These are phyloP conservation scores for Davidsoniella neocaledoniae DNA, from an alignment of 2,329 filamentous ascomycete genomes.

Conservation along the genomic window DNA sequence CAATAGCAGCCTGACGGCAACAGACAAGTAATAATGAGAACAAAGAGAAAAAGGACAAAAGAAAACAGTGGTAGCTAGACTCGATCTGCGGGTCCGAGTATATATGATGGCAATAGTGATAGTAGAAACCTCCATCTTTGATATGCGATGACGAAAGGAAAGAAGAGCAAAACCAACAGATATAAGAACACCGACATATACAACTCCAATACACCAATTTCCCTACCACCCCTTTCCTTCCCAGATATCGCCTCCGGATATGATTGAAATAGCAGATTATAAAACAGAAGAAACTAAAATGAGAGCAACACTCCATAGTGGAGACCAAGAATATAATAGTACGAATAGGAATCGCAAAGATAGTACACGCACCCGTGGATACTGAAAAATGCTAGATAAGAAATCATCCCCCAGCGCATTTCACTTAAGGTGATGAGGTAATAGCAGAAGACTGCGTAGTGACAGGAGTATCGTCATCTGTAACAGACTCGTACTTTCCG, in stretches of 20 bases:
- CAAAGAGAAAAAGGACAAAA: neutral
- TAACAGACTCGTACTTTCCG: slow-evolving; percentile 49
- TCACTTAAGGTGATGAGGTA: neutral
- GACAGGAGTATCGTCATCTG: slow-evolving; percentile 22
- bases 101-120: neutral
- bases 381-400: too few relatives aligned
- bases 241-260: too few relatives aligned
- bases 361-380: neutral
- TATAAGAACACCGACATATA: too few relatives aligned
- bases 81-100: neutral
- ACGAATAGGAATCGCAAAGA: neutral
- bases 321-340: neutral
- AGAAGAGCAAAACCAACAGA: neutral
- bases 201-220: too few relatives aligned
- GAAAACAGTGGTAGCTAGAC: too few relatives aligned
- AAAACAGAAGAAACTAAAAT: neutral
- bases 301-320: neutral
- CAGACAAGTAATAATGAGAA: neutral
- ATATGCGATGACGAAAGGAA: neutral
- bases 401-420: neutral
- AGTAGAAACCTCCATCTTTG: too few relatives aligned
- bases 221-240: too few relatives aligned
- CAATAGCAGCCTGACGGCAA: too few relatives aligned
- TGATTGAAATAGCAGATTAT: too few relatives aligned
- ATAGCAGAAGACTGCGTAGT: slow-evolving; percentile 9